Conservation (phyloP, 176 grass and related monocot genomes). For the Bothriochloa decipiens region DNA sequence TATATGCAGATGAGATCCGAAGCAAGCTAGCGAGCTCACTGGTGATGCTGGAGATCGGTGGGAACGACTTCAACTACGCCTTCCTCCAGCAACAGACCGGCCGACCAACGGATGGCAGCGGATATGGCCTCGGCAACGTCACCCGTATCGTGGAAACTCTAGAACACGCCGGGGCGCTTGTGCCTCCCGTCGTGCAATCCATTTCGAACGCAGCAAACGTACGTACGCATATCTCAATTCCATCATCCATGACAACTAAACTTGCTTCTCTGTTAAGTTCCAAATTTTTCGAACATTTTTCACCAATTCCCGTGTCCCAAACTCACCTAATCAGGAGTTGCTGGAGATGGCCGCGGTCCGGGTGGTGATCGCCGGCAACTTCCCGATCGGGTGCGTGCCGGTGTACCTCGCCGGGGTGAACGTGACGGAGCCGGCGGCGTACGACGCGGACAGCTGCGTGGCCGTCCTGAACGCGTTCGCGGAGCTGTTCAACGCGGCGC, state of each 20-base stretch:
- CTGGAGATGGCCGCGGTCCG: constrained; percentile 59
- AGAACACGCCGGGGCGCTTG: constrained; percentile 29
- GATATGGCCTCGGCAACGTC: neutral
- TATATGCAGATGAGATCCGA: constrained; percentile 28
- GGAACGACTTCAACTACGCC: constrained; percentile 86
- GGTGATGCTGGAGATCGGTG: constrained; percentile 75
- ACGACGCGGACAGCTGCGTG: constrained; percentile 60
- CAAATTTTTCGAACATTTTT: neutral
- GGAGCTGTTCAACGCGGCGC: constrained; percentile 52
- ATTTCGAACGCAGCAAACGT: constrained; percentile 38
- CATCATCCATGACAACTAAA: too few species aligned
- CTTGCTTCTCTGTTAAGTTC: neutral
- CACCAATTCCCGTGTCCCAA: neutral
- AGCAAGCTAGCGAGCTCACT: constrained; percentile 41
- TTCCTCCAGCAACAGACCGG: constrained; percentile 43
- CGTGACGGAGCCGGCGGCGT: constrained; percentile 21
- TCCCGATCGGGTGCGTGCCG: constrained; percentile 72
- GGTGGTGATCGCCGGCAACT: constrained; percentile 67
- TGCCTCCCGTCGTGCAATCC: constrained; percentile 56
- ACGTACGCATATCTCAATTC: neutral
- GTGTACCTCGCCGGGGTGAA: constrained; percentile 60
- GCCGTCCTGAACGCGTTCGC: constrained; percentile 60
- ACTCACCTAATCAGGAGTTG: constrained; percentile 39
- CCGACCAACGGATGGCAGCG: neutral
- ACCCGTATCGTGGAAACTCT: neutral